Percentiles rank a stretch among this genome's conserved stretches.
phyloP scores from a whole-genome alignment of 176 grass and related monocot species.

The Areca catechu region DNA sequence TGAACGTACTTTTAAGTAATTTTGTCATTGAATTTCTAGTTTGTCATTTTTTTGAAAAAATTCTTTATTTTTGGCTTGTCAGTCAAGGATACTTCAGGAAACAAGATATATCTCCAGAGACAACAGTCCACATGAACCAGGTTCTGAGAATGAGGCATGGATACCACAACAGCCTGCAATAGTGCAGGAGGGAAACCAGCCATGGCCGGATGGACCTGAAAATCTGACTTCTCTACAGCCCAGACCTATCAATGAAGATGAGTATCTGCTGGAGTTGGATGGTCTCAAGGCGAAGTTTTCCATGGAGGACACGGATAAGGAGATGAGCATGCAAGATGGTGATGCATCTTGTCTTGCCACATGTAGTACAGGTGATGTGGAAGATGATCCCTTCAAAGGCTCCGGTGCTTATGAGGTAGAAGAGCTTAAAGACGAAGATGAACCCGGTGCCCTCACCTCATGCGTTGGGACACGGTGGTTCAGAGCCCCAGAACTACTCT shows the following conservation, averaged over 20 bases:
- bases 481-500: constrained; percentile 79
- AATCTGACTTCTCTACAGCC: constrained; percentile 22
- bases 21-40: too few species aligned
- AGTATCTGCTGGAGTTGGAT: constrained; percentile 76
- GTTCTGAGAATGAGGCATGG: constrained; percentile 28
- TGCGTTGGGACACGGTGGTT: constrained; percentile 91
- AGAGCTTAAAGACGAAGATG: constrained; percentile 35
- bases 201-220: constrained; percentile 25
- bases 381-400: constrained; percentile 56
- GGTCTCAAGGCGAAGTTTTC: constrained; percentile 41
- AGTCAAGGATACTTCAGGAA: constrained; percentile 79
- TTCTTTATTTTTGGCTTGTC: background rate
- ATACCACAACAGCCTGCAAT: constrained; percentile 20
- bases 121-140: constrained; percentile 19
- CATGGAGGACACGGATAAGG: constrained; percentile 50
- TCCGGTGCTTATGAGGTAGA: constrained; percentile 61
- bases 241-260: constrained; percentile 43
- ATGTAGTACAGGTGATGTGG: constrained; percentile 68
- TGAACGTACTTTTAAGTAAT: too few species aligned
- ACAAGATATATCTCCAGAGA: constrained; percentile 21
- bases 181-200: constrained; percentile 9
- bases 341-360: constrained; percentile 80
- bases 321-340: constrained; percentile 67
- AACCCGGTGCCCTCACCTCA: constrained; percentile 58
- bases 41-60: too few species aligned